phyloP scores from a whole-genome alignment of 1,284 basidiomycete genomes.

The Ustilago nuda region DNA sequence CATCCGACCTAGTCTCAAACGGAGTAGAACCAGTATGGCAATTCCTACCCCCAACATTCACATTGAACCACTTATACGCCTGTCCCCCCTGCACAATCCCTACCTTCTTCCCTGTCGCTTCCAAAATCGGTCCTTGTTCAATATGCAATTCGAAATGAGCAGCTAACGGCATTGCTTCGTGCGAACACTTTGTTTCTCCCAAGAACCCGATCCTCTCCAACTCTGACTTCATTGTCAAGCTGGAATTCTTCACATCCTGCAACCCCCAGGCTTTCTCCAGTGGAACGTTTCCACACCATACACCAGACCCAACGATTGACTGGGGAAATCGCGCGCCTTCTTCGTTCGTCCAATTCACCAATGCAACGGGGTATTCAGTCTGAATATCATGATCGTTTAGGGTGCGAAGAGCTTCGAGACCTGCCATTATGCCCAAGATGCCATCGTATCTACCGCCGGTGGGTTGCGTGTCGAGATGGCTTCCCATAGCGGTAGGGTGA shows the following conservation, averaged over 20 bases:
- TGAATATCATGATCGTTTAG: conserved; percentile 27
- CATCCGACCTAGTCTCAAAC: conserved; percentile 42
- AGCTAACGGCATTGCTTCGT: conserved; percentile 37
- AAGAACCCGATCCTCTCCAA: conserved; percentile 40
- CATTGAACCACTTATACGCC: conserved; percentile 51
- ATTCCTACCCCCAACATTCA: conserved; percentile 35
- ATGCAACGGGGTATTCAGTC: conserved; percentile 33
- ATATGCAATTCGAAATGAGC: conserved; percentile 53
- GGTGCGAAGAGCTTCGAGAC: conserved; percentile 38
- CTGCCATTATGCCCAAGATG: conserved; percentile 45
- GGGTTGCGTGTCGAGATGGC: conserved; percentile 46
- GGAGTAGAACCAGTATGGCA: conserved; percentile 49
- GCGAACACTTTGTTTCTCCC: conserved; percentile 31
- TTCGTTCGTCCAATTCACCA: conserved; percentile 52
- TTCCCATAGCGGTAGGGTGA: conserved; percentile 36
- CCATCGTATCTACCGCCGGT: conserved; percentile 49
- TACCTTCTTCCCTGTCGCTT: conserved; percentile 38
- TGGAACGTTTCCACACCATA: conserved; percentile 58
- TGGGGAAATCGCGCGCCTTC: conserved; percentile 42
- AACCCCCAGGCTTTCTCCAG: conserved; percentile 36
- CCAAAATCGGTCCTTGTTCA: conserved; percentile 48
- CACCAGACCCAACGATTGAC: conserved; percentile 61
- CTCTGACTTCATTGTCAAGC: conserved; percentile 44
- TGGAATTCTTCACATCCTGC: conserved; percentile 35
- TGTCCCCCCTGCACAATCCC: conserved; percentile 41